phyloP scores from a whole-genome alignment of 352 stramenopile genomes.

The Pythium sukuiense region DNA sequence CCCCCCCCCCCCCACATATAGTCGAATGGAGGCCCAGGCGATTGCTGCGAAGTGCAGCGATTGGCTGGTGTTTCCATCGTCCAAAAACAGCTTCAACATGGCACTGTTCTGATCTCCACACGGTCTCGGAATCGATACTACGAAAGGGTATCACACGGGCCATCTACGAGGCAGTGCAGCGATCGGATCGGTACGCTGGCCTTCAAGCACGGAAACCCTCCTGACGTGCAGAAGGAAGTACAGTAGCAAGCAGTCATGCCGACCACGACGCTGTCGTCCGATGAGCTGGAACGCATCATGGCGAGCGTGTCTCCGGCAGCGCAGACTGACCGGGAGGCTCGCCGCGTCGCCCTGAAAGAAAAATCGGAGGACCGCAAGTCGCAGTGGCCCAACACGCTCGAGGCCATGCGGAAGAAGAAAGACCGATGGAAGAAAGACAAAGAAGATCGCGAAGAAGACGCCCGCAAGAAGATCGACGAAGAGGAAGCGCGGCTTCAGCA shows the following conservation, averaged over 20 bases:
- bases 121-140: background rate
- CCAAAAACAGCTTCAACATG: slow-evolving; percentile 14
- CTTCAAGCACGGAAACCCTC: background rate
- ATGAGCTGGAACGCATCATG: slow-evolving; percentile 72
- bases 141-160: no score
- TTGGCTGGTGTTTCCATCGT: background rate
- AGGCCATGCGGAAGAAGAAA: slow-evolving; percentile 89
- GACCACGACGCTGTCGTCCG: slow-evolving; percentile 50
- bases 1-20: background rate
- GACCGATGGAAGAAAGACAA: slow-evolving; percentile 91
- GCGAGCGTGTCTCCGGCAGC: slow-evolving; percentile 63
- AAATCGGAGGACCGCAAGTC: slow-evolving; percentile 82
- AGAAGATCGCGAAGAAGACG: slow-evolving; percentile 79
- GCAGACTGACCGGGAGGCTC: slow-evolving; percentile 66
- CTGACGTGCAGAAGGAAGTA: background rate
- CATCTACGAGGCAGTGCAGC: background rate
- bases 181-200: background rate
- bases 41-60: no score
- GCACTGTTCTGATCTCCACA: background rate
- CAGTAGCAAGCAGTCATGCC: slow-evolving; percentile 23
- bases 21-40: no score
- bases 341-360: slow-evolving; percentile 61
- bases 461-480: slow-evolving; percentile 70
- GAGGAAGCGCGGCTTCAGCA: slow-evolving; percentile 77
- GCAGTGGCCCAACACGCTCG: slow-evolving; percentile 91